Evolutionary conservation across 345 rosid genomes (phyloP), one percentile per base, ranked within the genome.

Genomic region (Mercurialis annua): DNA sequence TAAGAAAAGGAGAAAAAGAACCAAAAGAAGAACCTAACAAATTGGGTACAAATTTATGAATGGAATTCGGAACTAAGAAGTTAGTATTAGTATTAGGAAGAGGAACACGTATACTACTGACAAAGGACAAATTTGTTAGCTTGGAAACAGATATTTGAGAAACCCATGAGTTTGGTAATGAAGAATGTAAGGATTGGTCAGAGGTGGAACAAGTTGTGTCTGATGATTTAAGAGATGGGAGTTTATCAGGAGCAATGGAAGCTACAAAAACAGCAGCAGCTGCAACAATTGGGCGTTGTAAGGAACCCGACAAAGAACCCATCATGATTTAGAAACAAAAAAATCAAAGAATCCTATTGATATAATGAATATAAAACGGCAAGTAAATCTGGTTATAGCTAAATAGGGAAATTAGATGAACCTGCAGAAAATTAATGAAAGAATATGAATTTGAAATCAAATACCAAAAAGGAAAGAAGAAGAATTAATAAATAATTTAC

Each of bases 231-330:
- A 74, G 62, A 75, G 87, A 83, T 0, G 81, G 78, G 20, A 85
- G 76, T 51, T 75, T 88, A 30, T 84, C 92, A 33, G 84, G 70
- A 63, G 95, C 87, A 6, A 85, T 82, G 16, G 97, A 95, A 61
- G 98, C 97, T 1, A 75, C 82, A 5, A 90, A 88, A 24, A 90
- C 83, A 15, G 92, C 98, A 1, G 90, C 88, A 0, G 96, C 96
- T 15, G 98, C 98, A 10, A 80, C 88, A 42, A 92, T 82, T 47
- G 96, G 99, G 54, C 99, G 85, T 80, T 89, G 99, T 73, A 88
- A 53, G 64, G 69, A 73, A 69, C 96, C 98, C 10, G 87, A 82
- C 61, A 91, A 79, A 62, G 90, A 92, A 82, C 88, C 82, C 97
- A 94, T 94, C 23, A 38, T 62, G 74, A 64, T 21, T 65, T 64